Evolutionary conservation across 768 basidiomycete species (phyloP).

Genomic region (Nidularia pulvinata): DNA sequence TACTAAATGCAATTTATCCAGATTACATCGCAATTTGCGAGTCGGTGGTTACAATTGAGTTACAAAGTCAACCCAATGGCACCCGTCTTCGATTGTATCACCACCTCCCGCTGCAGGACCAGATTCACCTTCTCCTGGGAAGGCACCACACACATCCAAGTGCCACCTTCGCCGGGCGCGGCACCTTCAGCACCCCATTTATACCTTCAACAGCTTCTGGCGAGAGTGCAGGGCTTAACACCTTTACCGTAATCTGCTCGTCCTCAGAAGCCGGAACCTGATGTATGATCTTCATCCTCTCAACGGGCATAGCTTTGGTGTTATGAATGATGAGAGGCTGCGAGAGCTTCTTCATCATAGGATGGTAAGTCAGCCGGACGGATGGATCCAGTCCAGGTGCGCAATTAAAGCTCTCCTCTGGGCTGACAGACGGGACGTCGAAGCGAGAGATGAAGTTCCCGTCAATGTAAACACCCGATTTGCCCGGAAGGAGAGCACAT

Average conservation of each 20-base stretch:
- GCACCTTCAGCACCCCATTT: not conserved
- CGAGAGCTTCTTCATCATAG: slow-evolving; percentile 8
- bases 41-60: too few species aligned
- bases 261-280: slow-evolving; percentile 35
- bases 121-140: slow-evolving; percentile 26
- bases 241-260: slow-evolving; percentile 37
- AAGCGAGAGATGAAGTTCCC: slow-evolving; percentile 55
- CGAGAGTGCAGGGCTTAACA: slow-evolving; percentile 24
- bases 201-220: slow-evolving; percentile 6
- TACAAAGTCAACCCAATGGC: slow-evolving; percentile 13
- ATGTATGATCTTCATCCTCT: slow-evolving; percentile 32
- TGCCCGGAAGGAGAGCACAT: slow-evolving; percentile 47
- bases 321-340: slow-evolving; percentile 32
- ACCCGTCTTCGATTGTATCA: slow-evolving; percentile 16
- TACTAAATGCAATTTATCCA: too few species aligned
- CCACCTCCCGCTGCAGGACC: slow-evolving; percentile 37
- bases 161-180: slow-evolving; percentile 16
- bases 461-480: slow-evolving; percentile 52
- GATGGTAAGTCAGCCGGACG: slow-evolving; percentile 37
- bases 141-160: slow-evolving; percentile 25
- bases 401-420: slow-evolving; percentile 42
- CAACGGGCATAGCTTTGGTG: slow-evolving; percentile 23
- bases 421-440: slow-evolving; percentile 35
- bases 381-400: slow-evolving; percentile 46
- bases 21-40: too few species aligned